phyloP scores from a whole-genome alignment of 2,329 filamentous ascomycete species.

The Alternaria rosae region DNA sequence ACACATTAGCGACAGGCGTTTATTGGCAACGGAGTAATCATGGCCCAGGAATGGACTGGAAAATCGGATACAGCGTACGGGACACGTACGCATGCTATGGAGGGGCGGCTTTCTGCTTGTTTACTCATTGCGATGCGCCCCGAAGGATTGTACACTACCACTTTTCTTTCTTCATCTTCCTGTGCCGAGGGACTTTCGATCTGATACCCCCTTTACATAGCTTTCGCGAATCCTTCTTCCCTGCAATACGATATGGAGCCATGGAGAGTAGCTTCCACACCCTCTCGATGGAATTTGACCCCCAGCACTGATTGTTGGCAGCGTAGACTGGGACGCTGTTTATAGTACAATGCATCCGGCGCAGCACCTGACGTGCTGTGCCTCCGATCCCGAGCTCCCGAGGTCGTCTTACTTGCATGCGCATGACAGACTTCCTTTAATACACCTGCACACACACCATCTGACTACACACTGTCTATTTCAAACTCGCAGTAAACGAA shows the following conservation, averaged over 20 bases:
- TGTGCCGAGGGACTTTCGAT: slow-evolving; percentile 30
- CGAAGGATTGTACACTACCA: slow-evolving; percentile 12
- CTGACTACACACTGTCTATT: neutral
- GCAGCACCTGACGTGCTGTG: neutral
- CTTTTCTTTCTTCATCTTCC: slow-evolving; percentile 13
- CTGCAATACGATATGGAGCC: slow-evolving; percentile 10
- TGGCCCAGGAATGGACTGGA: slow-evolving; percentile 18
- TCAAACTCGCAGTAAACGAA: neutral
- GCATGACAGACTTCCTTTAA: neutral
- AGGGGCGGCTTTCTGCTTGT: slow-evolving; percentile 1
- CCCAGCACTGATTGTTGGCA: no score
- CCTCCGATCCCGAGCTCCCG: neutral
- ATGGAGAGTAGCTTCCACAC: neutral
- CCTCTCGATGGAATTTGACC: neutral
- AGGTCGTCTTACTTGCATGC: slow-evolving; percentile 9
- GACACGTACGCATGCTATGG: slow-evolving; percentile 3
- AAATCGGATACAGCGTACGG: neutral
- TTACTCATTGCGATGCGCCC: slow-evolving; percentile 8
- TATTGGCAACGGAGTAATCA: slow-evolving; percentile 12
- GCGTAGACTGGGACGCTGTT: no score
- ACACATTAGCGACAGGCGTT: slow-evolving; percentile 27
- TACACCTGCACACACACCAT: neutral
- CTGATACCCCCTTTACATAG: slow-evolving; percentile 37
- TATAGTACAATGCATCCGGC: no score
- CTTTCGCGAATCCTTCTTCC: slow-evolving; percentile 15